Evolutionary conservation across 495 filamentous ascomycete species (phyloP).

Genomic region (Penicillium simplicissimum): DNA sequence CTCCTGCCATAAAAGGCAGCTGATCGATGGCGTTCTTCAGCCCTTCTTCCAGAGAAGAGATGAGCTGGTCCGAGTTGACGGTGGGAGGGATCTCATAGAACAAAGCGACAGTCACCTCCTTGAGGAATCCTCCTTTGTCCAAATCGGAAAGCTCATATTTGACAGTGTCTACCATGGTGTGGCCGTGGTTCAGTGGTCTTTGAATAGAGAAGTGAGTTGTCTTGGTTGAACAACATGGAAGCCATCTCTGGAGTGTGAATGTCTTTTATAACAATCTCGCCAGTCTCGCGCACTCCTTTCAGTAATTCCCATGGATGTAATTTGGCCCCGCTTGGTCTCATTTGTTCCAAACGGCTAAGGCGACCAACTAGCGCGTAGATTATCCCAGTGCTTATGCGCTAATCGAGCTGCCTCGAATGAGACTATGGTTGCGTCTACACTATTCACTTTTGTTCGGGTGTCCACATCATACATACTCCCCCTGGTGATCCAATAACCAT

Average conservation of each 20-base stretch:
- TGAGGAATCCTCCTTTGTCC: constrained; percentile 22
- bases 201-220: not conserved
- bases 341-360: not conserved
- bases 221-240: not conserved
- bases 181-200: not conserved
- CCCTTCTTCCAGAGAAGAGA: constrained; percentile 22
- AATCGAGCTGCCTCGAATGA: not conserved
- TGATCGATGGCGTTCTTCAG: constrained; percentile 24
- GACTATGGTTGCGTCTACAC: not conserved
- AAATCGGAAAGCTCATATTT: constrained; percentile 28
- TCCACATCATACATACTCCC: constrained; percentile 14
- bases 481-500: not conserved
- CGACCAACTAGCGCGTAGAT: not conserved
- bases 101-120: constrained; percentile 22
- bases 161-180: not conserved
- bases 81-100: constrained; percentile 20
- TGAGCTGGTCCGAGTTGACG: constrained; percentile 10
- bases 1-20: constrained; percentile 29
- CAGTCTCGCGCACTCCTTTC: not conserved
- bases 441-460: constrained; percentile 4
- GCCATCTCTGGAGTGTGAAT: not conserved
- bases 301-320: not conserved
- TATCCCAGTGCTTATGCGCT: not conserved
- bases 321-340: not conserved
- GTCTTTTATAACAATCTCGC: not conserved